A percentile compares a stretch with the other conserved stretches of the same genome.
These are phyloP conservation scores for Pneumocystis wakefieldiae DNA, from an alignment of 1,139 yeast genomes.

Conservation along the genomic window DNA sequence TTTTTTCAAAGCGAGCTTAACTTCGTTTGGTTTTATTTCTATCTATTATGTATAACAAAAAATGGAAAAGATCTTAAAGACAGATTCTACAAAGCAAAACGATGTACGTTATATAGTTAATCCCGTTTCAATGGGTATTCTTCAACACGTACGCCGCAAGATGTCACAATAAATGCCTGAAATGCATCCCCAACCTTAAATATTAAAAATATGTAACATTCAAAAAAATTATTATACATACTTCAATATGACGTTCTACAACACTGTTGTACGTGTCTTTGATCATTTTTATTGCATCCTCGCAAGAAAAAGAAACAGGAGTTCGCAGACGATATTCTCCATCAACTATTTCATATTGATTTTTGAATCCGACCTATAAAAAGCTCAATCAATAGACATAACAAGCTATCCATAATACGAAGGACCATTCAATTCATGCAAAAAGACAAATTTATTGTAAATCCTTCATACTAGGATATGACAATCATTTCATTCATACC, in stretches of 20 bases:
- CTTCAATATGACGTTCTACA: conserved; percentile 94
- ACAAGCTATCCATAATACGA: neutral
- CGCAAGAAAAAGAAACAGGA: conserved; percentile 51
- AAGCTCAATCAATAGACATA: neutral
- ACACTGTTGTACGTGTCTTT: conserved; percentile 92
- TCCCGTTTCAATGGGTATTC: neutral
- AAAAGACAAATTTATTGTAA: neutral
- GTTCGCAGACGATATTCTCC: conserved; percentile 50
- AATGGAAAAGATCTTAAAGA: neutral
- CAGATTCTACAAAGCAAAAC: neutral
- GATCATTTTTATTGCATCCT: conserved; percentile 73
- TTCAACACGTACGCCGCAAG: neutral
- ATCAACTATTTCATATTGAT: conserved; percentile 62
- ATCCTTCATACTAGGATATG: neutral
- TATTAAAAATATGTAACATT: neutral
- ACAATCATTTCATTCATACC: conserved; percentile 43
- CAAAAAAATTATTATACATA: conserved; percentile 19
- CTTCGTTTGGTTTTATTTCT: too few species aligned
- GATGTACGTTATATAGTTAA: neutral
- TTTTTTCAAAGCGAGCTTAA: too few species aligned
- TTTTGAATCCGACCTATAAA: conserved; percentile 32
- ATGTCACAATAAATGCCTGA: neutral
- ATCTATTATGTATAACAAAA: too few species aligned
- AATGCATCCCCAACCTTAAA: neutral
- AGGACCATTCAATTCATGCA: neutral